phyloP scores from a whole-genome alignment of 2,329 filamentous ascomycete genomes.

The Pseudogymnoascus sp. region DNA sequence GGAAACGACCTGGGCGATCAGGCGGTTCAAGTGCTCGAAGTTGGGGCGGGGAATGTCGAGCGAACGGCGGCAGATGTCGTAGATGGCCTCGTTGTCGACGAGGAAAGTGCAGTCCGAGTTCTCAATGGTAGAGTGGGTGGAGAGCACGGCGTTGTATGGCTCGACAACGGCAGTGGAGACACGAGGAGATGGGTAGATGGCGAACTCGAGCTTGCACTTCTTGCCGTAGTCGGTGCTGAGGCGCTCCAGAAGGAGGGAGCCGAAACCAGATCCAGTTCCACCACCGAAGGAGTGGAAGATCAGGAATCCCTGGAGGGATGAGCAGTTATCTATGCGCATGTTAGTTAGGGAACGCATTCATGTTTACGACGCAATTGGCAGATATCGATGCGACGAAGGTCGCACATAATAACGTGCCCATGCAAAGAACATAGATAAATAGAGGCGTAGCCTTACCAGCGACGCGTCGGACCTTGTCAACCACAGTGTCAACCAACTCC shows the following conservation, averaged over 20 bases:
- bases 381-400: neutral
- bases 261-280: conserved; percentile 60
- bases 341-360: neutral
- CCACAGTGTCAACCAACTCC: conserved; percentile 55
- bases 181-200: conserved; percentile 57
- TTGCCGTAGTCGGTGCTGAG: conserved; percentile 58
- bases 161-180: conserved; percentile 61
- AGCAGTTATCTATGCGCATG: conserved; percentile 49
- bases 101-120: conserved; percentile 62
- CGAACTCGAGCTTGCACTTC: conserved; percentile 62
- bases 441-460: conserved; percentile 39
- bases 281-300: conserved; percentile 64
- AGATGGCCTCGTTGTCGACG: conserved; percentile 62
- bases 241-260: conserved; percentile 56
- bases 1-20: conserved; percentile 61
- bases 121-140: conserved; percentile 53
- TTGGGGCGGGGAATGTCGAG: conserved; percentile 56
- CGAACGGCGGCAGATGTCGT: conserved; percentile 59
- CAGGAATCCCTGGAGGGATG: conserved; percentile 58
- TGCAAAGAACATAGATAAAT: neutral
- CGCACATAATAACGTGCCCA: neutral
- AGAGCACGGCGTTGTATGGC: conserved; percentile 58
- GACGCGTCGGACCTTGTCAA: conserved; percentile 57
- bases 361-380: neutral
- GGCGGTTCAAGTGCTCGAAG: conserved; percentile 57